Evolutionary conservation across 768 basidiomycete genomes (phyloP), one percentile per base, ranked within the genome.

Genomic region (Naganishia vishniacii): DNA sequence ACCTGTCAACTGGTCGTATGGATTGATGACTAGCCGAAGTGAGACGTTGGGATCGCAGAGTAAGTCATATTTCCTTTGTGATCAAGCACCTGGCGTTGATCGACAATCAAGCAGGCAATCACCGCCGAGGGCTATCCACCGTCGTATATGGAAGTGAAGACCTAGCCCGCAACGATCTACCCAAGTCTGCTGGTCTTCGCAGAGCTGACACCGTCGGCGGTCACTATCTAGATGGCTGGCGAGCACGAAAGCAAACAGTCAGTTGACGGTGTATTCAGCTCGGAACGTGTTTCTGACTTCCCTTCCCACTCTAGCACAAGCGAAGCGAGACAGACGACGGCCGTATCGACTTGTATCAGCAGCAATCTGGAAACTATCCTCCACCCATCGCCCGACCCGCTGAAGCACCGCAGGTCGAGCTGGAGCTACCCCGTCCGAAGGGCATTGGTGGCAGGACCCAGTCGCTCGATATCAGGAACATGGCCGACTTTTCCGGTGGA

Each of bases 331-430:
- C 53, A 3, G 34, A 56, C 16, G 53, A 56, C 23, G 53, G 53
- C 3, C 34, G 32, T 13, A 37, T 56, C 34, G 53, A 56, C 12
- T 26, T 56, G 20, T 37, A 37, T 41, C 53, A 56, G 6, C 53
- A 56, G 15, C 26, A 51, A 51, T 34, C 49, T 18, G 53, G 53
- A n/a, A 40, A 37, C 34, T 56, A 56, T 34, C 53, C 53, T 41
- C 53, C 53, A 7, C 53, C 53, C 23, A 56, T 56, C 37, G 53
- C 53, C 34, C 28, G 53, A 26, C 53, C 53, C 25, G 32, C 53
- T 6, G 34, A 40, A 23, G 42, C 42, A n/a, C 9, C 18, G 0
- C 53, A 25, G 23, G 1, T 23, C n/a, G 53, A 37, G 12, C n/a
- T 34, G 11, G 20, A n/a, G 2, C 18, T 11, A 40, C 4, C 32